Conservation (phyloP, 2,329 filamentous ascomycete species). For the Dactylella cylindrospora region DNA sequence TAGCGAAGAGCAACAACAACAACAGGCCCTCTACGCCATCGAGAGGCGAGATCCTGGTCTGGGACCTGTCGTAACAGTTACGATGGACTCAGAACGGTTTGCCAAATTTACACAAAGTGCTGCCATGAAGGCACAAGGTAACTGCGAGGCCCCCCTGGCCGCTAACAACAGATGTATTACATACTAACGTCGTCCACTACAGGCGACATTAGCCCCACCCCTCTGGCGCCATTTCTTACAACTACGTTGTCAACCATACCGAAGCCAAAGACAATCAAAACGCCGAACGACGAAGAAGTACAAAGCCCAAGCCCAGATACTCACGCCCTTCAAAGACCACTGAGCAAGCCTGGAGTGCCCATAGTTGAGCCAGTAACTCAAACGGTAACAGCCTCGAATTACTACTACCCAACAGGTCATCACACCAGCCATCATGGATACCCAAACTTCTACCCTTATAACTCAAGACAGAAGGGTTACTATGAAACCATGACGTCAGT, state of each 20-base stretch:
- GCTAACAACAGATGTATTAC: no score
- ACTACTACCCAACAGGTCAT: no score
- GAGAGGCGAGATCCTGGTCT: slow-evolving; percentile 7
- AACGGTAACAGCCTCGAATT: no score
- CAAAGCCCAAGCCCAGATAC: neutral
- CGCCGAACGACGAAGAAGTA: neutral
- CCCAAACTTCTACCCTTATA: slow-evolving; percentile 5
- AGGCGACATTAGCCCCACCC: no score
- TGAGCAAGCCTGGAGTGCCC: slow-evolving; percentile 22
- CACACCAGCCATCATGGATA: neutral
- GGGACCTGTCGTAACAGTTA: slow-evolving; percentile 20
- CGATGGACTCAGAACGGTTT: slow-evolving; percentile 28
- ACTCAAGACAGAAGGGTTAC: neutral
- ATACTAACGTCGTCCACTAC: no score
- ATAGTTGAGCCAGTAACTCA: slow-evolving; percentile 1
- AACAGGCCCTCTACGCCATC: neutral
- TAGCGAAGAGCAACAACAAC: no score
- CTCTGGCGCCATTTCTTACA: no score
- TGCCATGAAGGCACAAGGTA: neutral
- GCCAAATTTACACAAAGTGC: slow-evolving; percentile 19
- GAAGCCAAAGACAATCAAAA: slow-evolving; percentile 2
- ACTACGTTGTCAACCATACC: slow-evolving; percentile 25
- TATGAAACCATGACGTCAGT: slow-evolving; percentile 10
- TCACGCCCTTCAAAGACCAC: slow-evolving; percentile 5
- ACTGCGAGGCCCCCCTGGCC: no score